These are phyloP conservation scores for Silene coronaria DNA, from an alignment of 179 eudicot genomes.

Conservation along the genomic window DNA sequence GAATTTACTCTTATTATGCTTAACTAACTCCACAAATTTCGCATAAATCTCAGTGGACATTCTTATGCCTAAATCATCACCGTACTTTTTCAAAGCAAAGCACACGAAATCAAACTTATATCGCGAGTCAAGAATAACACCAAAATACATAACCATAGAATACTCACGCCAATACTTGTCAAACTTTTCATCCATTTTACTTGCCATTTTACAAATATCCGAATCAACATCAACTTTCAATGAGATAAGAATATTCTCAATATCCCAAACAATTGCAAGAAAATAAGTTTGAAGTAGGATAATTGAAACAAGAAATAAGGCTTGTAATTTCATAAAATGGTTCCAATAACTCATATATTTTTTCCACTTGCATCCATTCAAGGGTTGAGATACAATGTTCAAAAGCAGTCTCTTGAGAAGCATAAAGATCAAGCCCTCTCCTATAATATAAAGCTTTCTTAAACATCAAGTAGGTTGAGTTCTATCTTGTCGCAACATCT, in stretches of 20 bases:
- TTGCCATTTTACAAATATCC: background rate
- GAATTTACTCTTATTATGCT: no score
- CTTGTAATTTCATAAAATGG: conserved; percentile 8
- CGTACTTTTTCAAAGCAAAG: no score
- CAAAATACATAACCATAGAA: background rate
- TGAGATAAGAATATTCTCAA: background rate
- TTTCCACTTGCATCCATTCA: conserved; percentile 6
- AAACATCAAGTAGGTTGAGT: conserved; percentile 3
- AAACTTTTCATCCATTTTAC: background rate
- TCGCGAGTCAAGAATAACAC: conserved; percentile 3
- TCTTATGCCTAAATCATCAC: no score
- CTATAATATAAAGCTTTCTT: background rate
- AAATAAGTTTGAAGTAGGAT: background rate
- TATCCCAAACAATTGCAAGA: no score
- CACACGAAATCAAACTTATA: background rate
- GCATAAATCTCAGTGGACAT: no score
- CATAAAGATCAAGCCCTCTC: background rate
- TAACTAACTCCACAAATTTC: no score
- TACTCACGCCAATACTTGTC: conserved; percentile 1
- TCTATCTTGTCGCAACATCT: background rate
- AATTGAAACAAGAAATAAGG: background rate
- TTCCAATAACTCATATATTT: background rate
- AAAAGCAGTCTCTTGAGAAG: background rate
- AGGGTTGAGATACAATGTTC: background rate
- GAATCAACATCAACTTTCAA: background rate